Base-by-base conservation (phyloP, 805 yeast genomes). In the Nakazawaea sp. region DNA sequence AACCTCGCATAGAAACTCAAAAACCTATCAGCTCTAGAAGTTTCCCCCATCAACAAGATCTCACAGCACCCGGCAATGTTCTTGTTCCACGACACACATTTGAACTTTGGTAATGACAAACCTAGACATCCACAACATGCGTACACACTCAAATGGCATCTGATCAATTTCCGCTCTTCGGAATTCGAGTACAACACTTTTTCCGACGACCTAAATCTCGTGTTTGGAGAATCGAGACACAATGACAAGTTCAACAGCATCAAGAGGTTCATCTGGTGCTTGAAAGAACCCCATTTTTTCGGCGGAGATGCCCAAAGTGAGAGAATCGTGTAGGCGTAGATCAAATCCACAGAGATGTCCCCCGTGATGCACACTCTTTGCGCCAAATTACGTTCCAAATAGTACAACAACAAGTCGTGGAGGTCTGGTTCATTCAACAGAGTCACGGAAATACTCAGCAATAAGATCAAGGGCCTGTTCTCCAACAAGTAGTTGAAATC, bases 301-400 rank as follows among this genome's bases (percentile, higher is more conserved):
- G 78, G 75, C 1, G 78, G 78, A 3, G 72, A 58, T 34, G 70
- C 66, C 80, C 80, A 73, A 5, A 69, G 46, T 5, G 76, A 68
- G 9, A 72, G 48, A 1, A 69, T 58, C 38, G 70, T 46, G 43
- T 69, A 70, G 1, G 64, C 55, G 36, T 63, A 66, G 17, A 72
- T 63, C 32, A 66, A 47, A 41, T 56, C 61, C 31, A 56, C 61
- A 3, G 68, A 55, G 35, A 72, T 61, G 36, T 62, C 68, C 18
- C 69, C 66, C 7, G 70, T 61, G 12, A 69, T 57, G 27, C 62
- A 64, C 4, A 71, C 64, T 23, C 58, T 57, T 35, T 67, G 61
- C 1, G 75, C 67, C 24, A 73, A 45, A 41, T 60, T 61, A 11
- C 63, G 58, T 44, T 70, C 74, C 20, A 73, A 43, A 50, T 70